phyloP scores from a whole-genome alignment of 352 stramenopile genomes.

The Phytophthora parvispora region DNA sequence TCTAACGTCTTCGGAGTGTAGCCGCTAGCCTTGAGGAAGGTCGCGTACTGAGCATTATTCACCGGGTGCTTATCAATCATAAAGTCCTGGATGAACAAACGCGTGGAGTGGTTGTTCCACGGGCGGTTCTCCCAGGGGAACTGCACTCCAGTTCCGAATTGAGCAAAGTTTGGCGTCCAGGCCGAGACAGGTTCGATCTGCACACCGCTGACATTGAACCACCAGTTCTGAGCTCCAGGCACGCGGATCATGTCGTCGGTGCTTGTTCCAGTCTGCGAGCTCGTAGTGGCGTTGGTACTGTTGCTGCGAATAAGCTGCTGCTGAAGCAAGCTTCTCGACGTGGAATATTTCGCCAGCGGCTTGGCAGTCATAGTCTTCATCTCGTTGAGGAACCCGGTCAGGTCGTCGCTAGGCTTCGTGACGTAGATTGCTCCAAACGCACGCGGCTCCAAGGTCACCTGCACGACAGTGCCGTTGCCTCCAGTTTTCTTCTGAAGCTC shows the following conservation, averaged over 20 bases:
- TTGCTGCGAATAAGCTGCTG: constrained; percentile 42
- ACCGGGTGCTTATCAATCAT: constrained; percentile 79
- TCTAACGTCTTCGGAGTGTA: constrained; percentile 67
- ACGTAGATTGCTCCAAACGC: constrained; percentile 73
- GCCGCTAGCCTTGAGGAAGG: constrained; percentile 63
- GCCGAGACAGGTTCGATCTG: constrained; percentile 81
- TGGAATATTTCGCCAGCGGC: constrained; percentile 60
- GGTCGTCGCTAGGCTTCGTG: constrained; percentile 29
- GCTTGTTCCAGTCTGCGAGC: neutral
- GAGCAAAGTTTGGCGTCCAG: constrained; percentile 70
- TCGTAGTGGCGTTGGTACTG: neutral
- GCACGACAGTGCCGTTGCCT: constrained; percentile 9
- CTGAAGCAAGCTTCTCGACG: constrained; percentile 43
- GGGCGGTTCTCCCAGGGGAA: constrained; percentile 87
- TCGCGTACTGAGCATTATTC: constrained; percentile 76
- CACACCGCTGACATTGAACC: constrained; percentile 85
- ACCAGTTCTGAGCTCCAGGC: constrained; percentile 60
- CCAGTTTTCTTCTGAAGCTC: constrained; percentile 37
- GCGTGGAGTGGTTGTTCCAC: constrained; percentile 81
- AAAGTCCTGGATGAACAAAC: constrained; percentile 77
- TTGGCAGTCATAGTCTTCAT: constrained; percentile 63
- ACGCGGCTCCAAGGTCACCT: constrained; percentile 59
- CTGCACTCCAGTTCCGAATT: constrained; percentile 81
- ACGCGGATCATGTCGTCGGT: constrained; percentile 61
- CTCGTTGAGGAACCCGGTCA: constrained; percentile 50